Base-by-base conservation (phyloP, 257 asterid genomes). In the Fraxinus excelsior region DNA sequence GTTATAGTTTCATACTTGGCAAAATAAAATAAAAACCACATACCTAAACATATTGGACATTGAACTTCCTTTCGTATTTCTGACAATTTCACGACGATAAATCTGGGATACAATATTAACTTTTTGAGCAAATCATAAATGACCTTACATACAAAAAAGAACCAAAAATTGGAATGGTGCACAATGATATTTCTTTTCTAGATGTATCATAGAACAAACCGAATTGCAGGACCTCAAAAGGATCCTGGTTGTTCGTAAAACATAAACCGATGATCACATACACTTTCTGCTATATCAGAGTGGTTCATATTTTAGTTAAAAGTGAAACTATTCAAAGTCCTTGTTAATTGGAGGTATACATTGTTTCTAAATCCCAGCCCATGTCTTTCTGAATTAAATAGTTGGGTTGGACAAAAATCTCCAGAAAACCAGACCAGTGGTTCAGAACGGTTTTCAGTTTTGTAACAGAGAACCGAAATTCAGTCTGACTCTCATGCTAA, bases 11-110 rank as follows among this genome's bases (percentile, higher is more conserved):
- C 65, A 65, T 38, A 74, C 58, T 72, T 62, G 79, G 62, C 58
- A 65, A 60, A 72, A 69, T 49, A 75, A 77, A 68, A 37, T 76
- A 75, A 31, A 64, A 82, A 74, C 68, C 51, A 40, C 85, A 25
- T 91, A 93, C 98, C 98, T 85, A 93, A 82, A 83, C 98, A 95
- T 91, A 95, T 93, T 72, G 99, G 99, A 84, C 98, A 95, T 84
- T 95, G 99, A 67, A 95, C 99, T 88, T 95, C 99, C 87, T 93
- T 95, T 76, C 99, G 94, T 78, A 95, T 84, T 78, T 95, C 99
- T 53, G 96, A 87, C 86, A 95, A 82, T 89, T 84, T 95, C 82
- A 95, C 94, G 7, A 79, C 68, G 71, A 93, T 71, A 82, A 74
- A 91, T 86, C 99, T 93, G 96, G 72, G 58, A 79, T 44, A 72